Conservation (phyloP, 192 early-diverging fungal species). For the Linnemannia zychae region DNA sequence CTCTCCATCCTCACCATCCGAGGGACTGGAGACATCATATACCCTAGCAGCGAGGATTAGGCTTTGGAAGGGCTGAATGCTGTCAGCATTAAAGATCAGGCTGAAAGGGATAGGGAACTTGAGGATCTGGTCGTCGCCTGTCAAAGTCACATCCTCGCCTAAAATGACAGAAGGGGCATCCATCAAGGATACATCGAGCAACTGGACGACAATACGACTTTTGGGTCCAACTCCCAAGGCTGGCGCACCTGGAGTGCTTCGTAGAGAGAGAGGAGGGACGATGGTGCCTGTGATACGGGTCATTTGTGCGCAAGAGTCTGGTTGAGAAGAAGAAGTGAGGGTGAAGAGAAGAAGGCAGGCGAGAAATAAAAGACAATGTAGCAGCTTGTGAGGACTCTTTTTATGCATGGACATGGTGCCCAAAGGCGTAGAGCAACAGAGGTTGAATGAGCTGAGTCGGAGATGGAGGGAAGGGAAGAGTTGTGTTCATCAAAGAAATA, state of each 20-base stretch:
- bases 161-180: conserved; percentile 27
- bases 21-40: not conserved
- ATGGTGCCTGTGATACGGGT: not conserved
- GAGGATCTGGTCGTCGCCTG: not conserved
- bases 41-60: conserved; percentile 18
- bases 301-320: not conserved
- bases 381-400: not conserved
- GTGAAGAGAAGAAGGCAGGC: not conserved
- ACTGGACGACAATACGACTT: conserved; percentile 21
- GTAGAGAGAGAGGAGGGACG: not conserved
- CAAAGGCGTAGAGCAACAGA: not conserved
- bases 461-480: not conserved
- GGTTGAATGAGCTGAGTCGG: not conserved
- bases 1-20: not conserved
- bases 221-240: conserved; percentile 15
- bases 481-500: not conserved
- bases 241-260: not conserved
- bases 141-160: conserved; percentile 14
- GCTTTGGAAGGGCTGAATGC: not conserved
- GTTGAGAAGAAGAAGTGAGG: not conserved
- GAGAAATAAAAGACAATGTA: not conserved
- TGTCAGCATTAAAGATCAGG: not conserved
- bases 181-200: conserved; percentile 39
- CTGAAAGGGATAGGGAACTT: conserved; percentile 22
- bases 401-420: not conserved